Base-by-base conservation (phyloP, 2,329 filamentous ascomycete species). In the Fusarium zealandicum region DNA sequence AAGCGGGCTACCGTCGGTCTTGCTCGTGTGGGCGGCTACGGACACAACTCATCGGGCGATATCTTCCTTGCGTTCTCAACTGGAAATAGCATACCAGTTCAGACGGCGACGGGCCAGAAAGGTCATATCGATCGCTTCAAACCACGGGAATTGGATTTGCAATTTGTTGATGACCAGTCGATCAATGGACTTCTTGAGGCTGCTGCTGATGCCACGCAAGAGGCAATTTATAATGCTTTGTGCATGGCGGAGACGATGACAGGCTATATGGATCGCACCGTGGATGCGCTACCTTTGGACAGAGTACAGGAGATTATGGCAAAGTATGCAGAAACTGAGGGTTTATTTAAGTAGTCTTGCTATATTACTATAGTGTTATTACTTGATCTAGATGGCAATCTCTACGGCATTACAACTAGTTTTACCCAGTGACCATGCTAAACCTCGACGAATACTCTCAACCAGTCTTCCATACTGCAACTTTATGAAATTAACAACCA, bases 41-140 rank as follows among this genome's bases (percentile, higher is more conserved):
- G 82, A 0, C 76, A 81, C 16, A 87, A 86, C 57, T 77, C 77
- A 13, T 86, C 83, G 0, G 86, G 85, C 1, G 85, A 88, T 51
- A 79, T 88, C 41, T 86, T 88, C 65, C 75, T 88, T 6, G 84
- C 85, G 0, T 82, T 88, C 53, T 87, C 83, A 6, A 88, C 85
- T 1, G 83, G 75, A 10, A 82, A 80, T 51, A 69, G 75, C 36
- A 71, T 83, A 4, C 61, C 59, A 0, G 65, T 64, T n/a, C 78
- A 81, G 67, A 73, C 70, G 5, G 62, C 73, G n/a, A 66, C 56
- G 3, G 67, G 65, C 38, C 67, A 70, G 17, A 53, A 61, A 13
- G 51, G 41, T 3, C 69, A 72, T 17, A 73, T 78, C 4, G 76
- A 85, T 43, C 71, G 71, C 1, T 78, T 71, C 59, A 74, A 73